A percentile compares a stretch with the other conserved stretches of the same genome.
phyloP scores from a whole-genome alignment of 208 protist genomes.

The Borovskyia barvae region DNA sequence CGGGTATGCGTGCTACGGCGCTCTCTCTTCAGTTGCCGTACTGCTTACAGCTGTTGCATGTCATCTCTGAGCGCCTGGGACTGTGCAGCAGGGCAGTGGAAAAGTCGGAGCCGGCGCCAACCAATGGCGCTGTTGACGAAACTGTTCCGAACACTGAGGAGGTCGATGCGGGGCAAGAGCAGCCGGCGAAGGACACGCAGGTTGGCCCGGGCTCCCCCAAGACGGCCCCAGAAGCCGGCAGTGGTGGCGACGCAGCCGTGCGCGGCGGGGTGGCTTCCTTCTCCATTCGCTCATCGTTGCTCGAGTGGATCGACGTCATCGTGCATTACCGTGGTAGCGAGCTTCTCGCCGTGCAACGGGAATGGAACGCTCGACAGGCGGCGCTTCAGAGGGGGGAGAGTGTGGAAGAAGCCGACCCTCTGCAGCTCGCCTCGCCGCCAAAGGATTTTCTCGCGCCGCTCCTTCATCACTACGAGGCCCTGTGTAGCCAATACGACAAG shows the following conservation, averaged over 20 bases:
- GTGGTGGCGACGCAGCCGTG: conserved; percentile 10
- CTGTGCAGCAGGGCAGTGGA: conserved; percentile 30
- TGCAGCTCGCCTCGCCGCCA: conserved; percentile 36
- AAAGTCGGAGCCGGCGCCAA: not conserved
- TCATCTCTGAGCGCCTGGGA: conserved; percentile 65
- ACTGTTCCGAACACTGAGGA: not conserved
- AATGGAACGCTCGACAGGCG: conserved; percentile 5
- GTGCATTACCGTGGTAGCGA: conserved; percentile 77
- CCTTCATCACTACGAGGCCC: conserved; percentile 72
- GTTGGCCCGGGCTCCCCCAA: no score
- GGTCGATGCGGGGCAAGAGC: not conserved
- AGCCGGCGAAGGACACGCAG: not conserved
- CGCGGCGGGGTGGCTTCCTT: conserved; percentile 39
- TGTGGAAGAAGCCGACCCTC: not conserved
- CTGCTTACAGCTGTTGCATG: conserved; percentile 65
- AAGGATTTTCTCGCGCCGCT: conserved; percentile 75
- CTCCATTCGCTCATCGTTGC: conserved; percentile 59
- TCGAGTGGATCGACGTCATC: conserved; percentile 77
- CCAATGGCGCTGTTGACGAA: not conserved
- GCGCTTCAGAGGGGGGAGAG: not conserved
- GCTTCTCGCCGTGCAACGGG: conserved; percentile 64
- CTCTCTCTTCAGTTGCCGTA: conserved; percentile 73
- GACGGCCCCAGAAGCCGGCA: no score
- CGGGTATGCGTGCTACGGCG: conserved; percentile 64
- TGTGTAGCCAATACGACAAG: conserved; percentile 63